Base-by-base conservation (phyloP, 176 grass and related monocot genomes). In the Musa troglodytarum region DNA sequence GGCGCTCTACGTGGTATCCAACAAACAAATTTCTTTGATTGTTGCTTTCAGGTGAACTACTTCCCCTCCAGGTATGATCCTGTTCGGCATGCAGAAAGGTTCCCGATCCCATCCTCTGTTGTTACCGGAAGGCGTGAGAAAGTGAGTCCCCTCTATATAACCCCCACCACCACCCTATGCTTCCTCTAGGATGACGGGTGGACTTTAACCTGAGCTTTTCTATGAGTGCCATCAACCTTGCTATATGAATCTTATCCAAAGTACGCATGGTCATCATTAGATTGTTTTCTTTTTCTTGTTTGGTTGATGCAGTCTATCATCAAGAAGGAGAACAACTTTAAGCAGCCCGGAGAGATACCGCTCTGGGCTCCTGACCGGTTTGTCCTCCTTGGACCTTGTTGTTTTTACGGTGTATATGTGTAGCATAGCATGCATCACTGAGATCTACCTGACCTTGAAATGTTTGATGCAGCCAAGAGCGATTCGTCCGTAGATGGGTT, bases 311-410 rank as follows among this genome's bases (percentile, higher is more conserved):
- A 96, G 94, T 75, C 14, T 16, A 79, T 93, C 59, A 98, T 98
- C 52, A 52, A 14, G 1, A 98, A 98, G 80, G 95, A 98, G 86
- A 98, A 98, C 78, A 98, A 98, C 88, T 98, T 98, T 78, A 98
- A 98, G 95, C 95, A 98, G 78, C 94, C 95, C 7, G 90, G 95
- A 21, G 95, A 88, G 95, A 80, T 98, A 89, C 76, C 90, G 90
- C 75, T 80, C 90, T 86, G 77, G 82, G 88, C 83, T 69, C 55
- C 95, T 24, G 85, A 90, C 71, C 92, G 93, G 92, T 96, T 25
- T 79, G 53, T 79, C 19, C n/a, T n/a, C n/a, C 53, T 22, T 50
- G 28, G 13, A 12, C 19, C 7, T 63, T 53, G 14, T 7, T 15
- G 9, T 15, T 51, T 63, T 22, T 29, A 73, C 34, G 13, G 9